Base-by-base conservation (phyloP, 768 basidiomycete species). In the Russula olivacea region DNA sequence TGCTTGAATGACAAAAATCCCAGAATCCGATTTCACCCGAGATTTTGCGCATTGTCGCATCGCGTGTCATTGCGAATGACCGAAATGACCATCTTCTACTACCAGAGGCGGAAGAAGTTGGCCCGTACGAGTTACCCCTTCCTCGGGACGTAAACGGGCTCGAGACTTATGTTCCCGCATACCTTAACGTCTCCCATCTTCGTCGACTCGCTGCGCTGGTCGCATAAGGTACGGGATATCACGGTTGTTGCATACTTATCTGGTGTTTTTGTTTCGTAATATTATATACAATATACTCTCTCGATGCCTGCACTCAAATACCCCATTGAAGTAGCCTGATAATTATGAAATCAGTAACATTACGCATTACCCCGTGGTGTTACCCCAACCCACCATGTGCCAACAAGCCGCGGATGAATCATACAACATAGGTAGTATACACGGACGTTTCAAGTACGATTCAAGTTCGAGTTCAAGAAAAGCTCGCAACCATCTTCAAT, bases 21-120 rank as follows among this genome's bases (percentile, higher is more conserved):
- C 68, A 95, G 92, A 94, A 91, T 68, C 97, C 96, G 10, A 98
- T 98, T 70, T 93, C 95, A 2, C 91, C 93, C 25, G 96, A 98
- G 77, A 98, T 99, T 65, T 80, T 99, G 43, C 89, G 93, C 56
- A 93, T 98, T 23, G 97, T 99, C 57, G 94, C 96, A 47, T 91
- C 94, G 38, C 84, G 97, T 54, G 95, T 99, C 58, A 88, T 93
- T 71, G 90, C 94, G 53, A 93, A 96, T 74, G 97, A 98, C 77
- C 88, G 93, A 70, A 94, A 93, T 72, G 97, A 99, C 74, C 96
- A 98, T 73, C 81, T 99, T 21, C 84, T 99, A 62, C 86, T 99
- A 34, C 95, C 96, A 32, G 97, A 98, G 74, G 92, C 90, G 48
- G 97, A 98, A 72, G 97, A 98, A 76, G 96, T 97, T 23, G 93